A percentile compares a stretch with the other conserved stretches of the same genome.
Evolutionary conservation across 305 asterid species (phyloP).

Genomic region (Solanum hybrid): DNA sequence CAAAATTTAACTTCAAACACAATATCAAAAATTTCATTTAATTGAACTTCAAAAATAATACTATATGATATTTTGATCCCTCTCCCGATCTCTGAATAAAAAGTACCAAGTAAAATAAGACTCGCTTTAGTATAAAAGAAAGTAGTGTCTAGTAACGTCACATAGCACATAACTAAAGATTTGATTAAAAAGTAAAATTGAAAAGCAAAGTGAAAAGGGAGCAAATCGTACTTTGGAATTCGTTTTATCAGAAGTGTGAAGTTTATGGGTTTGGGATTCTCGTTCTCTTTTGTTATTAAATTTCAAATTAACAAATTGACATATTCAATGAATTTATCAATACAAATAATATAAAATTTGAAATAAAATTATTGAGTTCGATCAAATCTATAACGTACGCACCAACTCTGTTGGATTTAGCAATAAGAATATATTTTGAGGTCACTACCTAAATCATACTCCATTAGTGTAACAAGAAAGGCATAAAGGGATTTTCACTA

Average conservation of each 20-base stretch:
- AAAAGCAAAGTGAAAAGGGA: background rate
- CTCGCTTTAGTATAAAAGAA: background rate
- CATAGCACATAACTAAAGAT: background rate
- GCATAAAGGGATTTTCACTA: background rate
- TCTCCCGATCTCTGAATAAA: background rate
- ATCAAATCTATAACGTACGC: background rate
- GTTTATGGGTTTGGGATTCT: background rate
- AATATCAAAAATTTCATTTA: background rate
- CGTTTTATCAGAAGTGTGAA: background rate
- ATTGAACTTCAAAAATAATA: background rate
- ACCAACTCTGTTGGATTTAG: background rate
- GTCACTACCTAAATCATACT: background rate
- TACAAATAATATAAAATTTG: background rate
- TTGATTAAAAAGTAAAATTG: background rate
- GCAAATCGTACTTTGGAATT: background rate
- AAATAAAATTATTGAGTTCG: background rate
- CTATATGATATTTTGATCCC: background rate
- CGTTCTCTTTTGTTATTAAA: background rate
- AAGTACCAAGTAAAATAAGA: background rate
- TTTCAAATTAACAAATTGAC: background rate
- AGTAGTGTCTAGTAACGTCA: background rate
- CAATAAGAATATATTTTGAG: background rate
- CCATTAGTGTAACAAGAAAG: background rate
- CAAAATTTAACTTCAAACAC: background rate
- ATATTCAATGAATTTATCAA: background rate